Conservation (phyloP, 1,139 yeast species). For the Yamadazyma oceani region DNA sequence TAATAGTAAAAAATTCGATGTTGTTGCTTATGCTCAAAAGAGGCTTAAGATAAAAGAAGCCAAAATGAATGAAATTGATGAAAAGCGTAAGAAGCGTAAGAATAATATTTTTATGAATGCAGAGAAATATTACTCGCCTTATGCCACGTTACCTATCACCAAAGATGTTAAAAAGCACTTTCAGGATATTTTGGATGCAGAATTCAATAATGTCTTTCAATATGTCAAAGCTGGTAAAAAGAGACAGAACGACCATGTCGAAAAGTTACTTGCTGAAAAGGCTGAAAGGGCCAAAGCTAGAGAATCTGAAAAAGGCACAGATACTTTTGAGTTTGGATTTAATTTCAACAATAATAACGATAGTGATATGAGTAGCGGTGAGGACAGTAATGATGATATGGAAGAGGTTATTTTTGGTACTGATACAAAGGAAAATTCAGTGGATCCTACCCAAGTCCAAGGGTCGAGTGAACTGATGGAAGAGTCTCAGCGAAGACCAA, state of each 20-base stretch:
- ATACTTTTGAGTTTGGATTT: slow-evolving; percentile 32
- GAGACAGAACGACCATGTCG: slow-evolving; percentile 23
- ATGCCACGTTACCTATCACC: slow-evolving; percentile 28
- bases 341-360: slow-evolving; percentile 24
- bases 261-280: slow-evolving; percentile 22
- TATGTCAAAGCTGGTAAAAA: slow-evolving; percentile 38
- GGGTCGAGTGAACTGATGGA: not conserved
- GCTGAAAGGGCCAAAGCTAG: slow-evolving; percentile 21
- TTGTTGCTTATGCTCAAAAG: slow-evolving; percentile 53
- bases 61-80: slow-evolving; percentile 20
- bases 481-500: not conserved
- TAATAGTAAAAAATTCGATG: slow-evolving; percentile 45
- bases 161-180: slow-evolving; percentile 26
- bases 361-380: slow-evolving; percentile 10
- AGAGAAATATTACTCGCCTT: slow-evolving; percentile 43
- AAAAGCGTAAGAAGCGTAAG: slow-evolving; percentile 23
- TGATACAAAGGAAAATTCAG: slow-evolving; percentile 3
- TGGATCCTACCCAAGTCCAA: not conserved
- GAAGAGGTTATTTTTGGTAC: slow-evolving; percentile 16
- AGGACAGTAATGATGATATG: slow-evolving; percentile 15
- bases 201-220: slow-evolving; percentile 36
- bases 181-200: slow-evolving; percentile 27
- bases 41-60: slow-evolving; percentile 32
- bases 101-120: slow-evolving; percentile 46
- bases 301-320: slow-evolving; percentile 16